Conservation (phyloP, 495 filamentous ascomycete species). For the Annulohypoxylon nitens region DNA sequence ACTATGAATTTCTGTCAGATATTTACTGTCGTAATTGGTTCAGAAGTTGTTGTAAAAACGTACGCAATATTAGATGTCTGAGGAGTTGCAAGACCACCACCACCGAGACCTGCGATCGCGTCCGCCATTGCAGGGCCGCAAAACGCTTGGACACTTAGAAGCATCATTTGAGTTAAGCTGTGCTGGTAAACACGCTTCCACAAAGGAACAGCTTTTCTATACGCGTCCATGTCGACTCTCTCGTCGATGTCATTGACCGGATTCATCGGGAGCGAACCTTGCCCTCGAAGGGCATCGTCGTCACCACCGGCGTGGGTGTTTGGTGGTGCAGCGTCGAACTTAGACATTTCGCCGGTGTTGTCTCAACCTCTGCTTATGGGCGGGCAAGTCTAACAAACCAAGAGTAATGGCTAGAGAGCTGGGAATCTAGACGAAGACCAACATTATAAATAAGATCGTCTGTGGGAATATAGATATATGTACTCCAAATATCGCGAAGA, state of each 20-base stretch:
- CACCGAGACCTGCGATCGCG: slow-evolving; percentile 41
- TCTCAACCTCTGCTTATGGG: slow-evolving; percentile 2
- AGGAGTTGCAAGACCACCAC: slow-evolving; percentile 41
- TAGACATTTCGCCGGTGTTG: slow-evolving; percentile 31
- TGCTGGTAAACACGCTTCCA: slow-evolving; percentile 44
- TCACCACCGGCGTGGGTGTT: slow-evolving; percentile 42
- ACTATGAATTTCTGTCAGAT: slow-evolving; percentile 17
- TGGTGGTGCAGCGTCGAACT: slow-evolving; percentile 43
- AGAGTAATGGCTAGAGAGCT: neutral
- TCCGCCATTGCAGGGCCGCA: slow-evolving; percentile 44
- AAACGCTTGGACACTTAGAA: slow-evolving; percentile 41
- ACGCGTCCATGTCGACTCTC: slow-evolving; percentile 40
- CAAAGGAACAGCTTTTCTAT: slow-evolving; percentile 28
- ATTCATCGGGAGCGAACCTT: slow-evolving; percentile 41
- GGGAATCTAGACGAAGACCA: neutral
- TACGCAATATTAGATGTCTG: slow-evolving; percentile 45
- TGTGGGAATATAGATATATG: slow-evolving; percentile 40
- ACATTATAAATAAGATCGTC: slow-evolving; percentile 4
- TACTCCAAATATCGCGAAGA: slow-evolving; percentile 24
- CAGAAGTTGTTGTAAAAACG: neutral
- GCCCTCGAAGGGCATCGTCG: slow-evolving; percentile 35
- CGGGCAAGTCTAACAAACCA: neutral
- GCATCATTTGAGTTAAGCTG: slow-evolving; percentile 44
- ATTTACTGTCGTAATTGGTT: neutral
- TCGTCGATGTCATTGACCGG: slow-evolving; percentile 34